Conservation (phyloP, 192 early-diverging fungal species). For the Pilaira anomala region DNA sequence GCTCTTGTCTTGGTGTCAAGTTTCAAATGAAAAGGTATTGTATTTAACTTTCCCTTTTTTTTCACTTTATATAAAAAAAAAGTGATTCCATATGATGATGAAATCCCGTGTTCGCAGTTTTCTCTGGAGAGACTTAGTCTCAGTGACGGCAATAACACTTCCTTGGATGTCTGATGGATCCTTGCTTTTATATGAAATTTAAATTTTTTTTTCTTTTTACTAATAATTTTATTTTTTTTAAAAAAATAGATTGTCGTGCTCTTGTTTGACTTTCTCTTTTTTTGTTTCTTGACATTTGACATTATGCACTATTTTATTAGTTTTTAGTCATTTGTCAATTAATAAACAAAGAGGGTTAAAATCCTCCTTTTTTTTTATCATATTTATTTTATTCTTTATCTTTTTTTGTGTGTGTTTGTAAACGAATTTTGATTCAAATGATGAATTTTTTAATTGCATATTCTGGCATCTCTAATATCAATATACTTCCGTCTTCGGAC, state of each 20-base stretch:
- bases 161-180: constrained; percentile 43
- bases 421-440: neutral
- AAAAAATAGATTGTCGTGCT: constrained; percentile 1
- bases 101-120: constrained; percentile 42
- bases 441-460: constrained; percentile 3
- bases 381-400: constrained; percentile 1
- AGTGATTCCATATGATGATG: constrained; percentile 34
- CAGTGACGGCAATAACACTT: constrained; percentile 35
- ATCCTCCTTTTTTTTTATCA: neutral
- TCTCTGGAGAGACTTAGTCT: constrained; percentile 35
- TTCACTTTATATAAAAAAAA: neutral
- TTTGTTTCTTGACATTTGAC: no score
- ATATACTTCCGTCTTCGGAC: constrained; percentile 18
- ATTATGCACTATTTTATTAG: neutral
- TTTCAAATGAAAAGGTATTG: constrained; percentile 6
- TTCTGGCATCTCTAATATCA: constrained; percentile 30
- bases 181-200: neutral
- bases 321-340: constrained; percentile 3
- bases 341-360: constrained; percentile 3
- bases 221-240: constrained; percentile 2
- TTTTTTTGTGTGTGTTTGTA: neutral
- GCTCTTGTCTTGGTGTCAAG: neutral
- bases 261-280: neutral
- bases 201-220: neutral
- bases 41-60: neutral